Percentiles rank a stretch among this genome's conserved stretches.
phyloP scores from a whole-genome alignment of 2,329 filamentous ascomycete species.

The Colletotrichum musicola region DNA sequence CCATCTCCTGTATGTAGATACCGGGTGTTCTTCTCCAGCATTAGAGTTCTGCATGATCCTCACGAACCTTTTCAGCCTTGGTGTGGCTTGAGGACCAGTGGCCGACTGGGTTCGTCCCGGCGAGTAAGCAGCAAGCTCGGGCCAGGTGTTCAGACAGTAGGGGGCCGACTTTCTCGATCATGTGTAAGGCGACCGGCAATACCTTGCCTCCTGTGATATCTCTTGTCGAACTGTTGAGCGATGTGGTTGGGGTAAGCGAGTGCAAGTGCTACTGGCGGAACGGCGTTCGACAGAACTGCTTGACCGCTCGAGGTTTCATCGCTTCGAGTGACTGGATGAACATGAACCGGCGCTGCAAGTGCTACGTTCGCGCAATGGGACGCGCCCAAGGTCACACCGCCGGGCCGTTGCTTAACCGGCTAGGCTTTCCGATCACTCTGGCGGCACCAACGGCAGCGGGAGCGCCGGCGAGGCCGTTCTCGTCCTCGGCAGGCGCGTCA shows the following conservation, averaged over 20 bases:
- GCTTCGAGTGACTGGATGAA: neutral
- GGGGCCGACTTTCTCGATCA: neutral
- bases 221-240: neutral
- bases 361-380: neutral
- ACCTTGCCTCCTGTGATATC: neutral
- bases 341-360: neutral
- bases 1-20: conserved; percentile 5
- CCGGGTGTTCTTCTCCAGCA: neutral
- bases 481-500: neutral
- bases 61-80: neutral
- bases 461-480: neutral
- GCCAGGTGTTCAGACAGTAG: conserved; percentile 8
- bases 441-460: neutral
- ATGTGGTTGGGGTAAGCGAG: neutral
- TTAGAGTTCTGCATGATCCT: neutral
- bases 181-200: conserved; percentile 14
- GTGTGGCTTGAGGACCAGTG: neutral
- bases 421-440: neutral
- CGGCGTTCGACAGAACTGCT: neutral
- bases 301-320: neutral
- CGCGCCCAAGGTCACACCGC: conserved; percentile 1
- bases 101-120: neutral
- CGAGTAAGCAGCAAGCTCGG: conserved; percentile 1
- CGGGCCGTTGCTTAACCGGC: neutral
- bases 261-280: neutral